These are phyloP conservation scores for Blepharisma japonicum DNA, from an alignment of 73 alveolate genomes.

Conservation along the genomic window DNA sequence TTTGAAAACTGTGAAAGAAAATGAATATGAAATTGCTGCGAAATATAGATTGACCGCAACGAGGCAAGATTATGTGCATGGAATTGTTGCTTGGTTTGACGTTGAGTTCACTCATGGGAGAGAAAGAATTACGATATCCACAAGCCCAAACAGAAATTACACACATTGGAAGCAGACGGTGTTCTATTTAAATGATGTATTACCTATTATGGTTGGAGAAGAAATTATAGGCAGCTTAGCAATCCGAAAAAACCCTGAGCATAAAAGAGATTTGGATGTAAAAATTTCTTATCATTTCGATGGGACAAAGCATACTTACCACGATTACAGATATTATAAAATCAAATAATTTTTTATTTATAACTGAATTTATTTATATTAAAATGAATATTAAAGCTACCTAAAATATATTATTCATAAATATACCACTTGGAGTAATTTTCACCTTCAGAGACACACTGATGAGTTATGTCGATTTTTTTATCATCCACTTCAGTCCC, in stretches of 20 bases:
- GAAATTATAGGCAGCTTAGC: constrained; percentile 81
- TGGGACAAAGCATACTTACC: too few species aligned
- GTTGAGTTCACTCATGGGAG: constrained; percentile 63
- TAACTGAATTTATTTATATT: too few species aligned
- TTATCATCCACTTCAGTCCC: too few species aligned
- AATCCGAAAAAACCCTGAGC: constrained; percentile 56
- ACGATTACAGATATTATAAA: too few species aligned
- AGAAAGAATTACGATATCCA: constrained; percentile 73
- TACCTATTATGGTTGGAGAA: constrained; percentile 74
- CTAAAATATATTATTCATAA: too few species aligned
- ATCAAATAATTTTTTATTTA: too few species aligned
- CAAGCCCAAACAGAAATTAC: constrained; percentile 77
- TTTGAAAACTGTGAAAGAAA: constrained; percentile 57
- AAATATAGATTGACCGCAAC: background rate
- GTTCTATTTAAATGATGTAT: constrained; percentile 76
- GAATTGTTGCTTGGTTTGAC: constrained; percentile 91
- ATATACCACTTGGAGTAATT: too few species aligned
- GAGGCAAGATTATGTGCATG: constrained; percentile 76
- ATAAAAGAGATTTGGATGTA: background rate
- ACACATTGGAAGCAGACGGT: constrained; percentile 96
- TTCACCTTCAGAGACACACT: too few species aligned
- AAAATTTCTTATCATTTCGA: too few species aligned
- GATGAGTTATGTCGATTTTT: too few species aligned
- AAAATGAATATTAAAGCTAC: too few species aligned
- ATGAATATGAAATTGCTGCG: constrained; percentile 63